Evolutionary conservation across 2,329 filamentous ascomycete species (phyloP).

Genomic region (Colletotrichum orbiculare): DNA sequence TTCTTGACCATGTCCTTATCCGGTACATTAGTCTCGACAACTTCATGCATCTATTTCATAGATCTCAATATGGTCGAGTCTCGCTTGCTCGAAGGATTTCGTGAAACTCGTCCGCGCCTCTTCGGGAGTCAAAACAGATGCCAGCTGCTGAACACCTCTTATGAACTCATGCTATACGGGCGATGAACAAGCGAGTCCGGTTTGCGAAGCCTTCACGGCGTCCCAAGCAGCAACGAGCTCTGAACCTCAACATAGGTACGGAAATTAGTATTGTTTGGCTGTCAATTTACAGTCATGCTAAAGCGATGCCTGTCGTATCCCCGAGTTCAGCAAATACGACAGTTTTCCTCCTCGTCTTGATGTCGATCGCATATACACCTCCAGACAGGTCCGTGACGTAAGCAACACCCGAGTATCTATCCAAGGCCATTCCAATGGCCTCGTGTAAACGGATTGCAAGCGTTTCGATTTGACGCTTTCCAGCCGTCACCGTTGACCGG

Average conservation of each 20-base stretch:
- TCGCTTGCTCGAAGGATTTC: too few species aligned
- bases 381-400: constrained; percentile 22
- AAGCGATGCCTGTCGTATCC: constrained; percentile 7
- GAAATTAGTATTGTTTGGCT: neutral
- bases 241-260: constrained; percentile 28
- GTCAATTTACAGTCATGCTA: neutral
- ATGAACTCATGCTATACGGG: constrained; percentile 39
- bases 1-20: too few species aligned
- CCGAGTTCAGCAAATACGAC: constrained; percentile 17
- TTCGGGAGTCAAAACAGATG: neutral
- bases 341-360: constrained; percentile 4
- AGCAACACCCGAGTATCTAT: neutral
- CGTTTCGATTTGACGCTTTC: neutral
- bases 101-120: too few species aligned
- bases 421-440: constrained; percentile 10
- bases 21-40: too few species aligned
- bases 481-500: neutral
- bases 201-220: constrained; percentile 33
- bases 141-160: constrained; percentile 20
- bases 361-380: constrained; percentile 10
- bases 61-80: too few species aligned
- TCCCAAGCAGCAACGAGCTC: constrained; percentile 44
- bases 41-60: too few species aligned
- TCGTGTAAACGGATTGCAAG: constrained; percentile 22
- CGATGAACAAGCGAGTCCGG: constrained; percentile 27